Percentiles rank a stretch among this genome's conserved stretches.
These are phyloP conservation scores for Arxiozyma telluris DNA, from an alignment of 1,139 yeast species.

Conservation along the genomic window DNA sequence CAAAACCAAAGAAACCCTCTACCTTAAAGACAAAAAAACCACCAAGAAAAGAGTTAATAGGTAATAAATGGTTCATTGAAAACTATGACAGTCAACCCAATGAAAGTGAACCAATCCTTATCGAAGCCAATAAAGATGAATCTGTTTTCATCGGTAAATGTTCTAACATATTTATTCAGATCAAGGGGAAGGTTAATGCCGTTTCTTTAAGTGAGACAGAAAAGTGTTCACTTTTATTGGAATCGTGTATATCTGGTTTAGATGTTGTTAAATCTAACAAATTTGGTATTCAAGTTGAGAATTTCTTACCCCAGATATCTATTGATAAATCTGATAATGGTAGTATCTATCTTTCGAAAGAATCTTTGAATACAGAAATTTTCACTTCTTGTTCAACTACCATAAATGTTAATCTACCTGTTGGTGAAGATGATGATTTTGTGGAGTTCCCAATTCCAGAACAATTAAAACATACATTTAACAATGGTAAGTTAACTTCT, in stretches of 20 bases:
- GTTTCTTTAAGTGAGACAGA: constrained; percentile 68
- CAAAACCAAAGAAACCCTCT: constrained; percentile 65
- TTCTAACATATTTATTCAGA: constrained; percentile 59
- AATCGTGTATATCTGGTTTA: constrained; percentile 76
- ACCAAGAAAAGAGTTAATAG: constrained; percentile 69
- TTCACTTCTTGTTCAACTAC: constrained; percentile 81
- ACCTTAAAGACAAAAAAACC: constrained; percentile 49
- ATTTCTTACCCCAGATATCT: constrained; percentile 69
- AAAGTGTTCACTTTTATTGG: constrained; percentile 69
- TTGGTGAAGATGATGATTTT: constrained; percentile 52
- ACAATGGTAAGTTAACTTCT: constrained; percentile 40
- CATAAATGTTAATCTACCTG: constrained; percentile 72
- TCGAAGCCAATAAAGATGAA: constrained; percentile 79
- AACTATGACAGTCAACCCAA: constrained; percentile 48
- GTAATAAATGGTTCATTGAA: constrained; percentile 84
- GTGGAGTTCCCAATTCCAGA: constrained; percentile 80
- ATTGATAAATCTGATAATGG: constrained; percentile 89
- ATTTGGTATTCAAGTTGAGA: constrained; percentile 79
- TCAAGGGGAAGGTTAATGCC: constrained; percentile 89
- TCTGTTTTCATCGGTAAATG: constrained; percentile 85
- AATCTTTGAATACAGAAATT: constrained; percentile 61
- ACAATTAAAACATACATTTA: constrained; percentile 62
- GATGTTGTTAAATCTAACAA: constrained; percentile 76
- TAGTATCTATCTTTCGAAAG: constrained; percentile 64
- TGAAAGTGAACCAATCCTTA: constrained; percentile 42